Evolutionary conservation across 2,329 filamentous ascomycete genomes (phyloP).

Genomic region (Didymella lethalis): DNA sequence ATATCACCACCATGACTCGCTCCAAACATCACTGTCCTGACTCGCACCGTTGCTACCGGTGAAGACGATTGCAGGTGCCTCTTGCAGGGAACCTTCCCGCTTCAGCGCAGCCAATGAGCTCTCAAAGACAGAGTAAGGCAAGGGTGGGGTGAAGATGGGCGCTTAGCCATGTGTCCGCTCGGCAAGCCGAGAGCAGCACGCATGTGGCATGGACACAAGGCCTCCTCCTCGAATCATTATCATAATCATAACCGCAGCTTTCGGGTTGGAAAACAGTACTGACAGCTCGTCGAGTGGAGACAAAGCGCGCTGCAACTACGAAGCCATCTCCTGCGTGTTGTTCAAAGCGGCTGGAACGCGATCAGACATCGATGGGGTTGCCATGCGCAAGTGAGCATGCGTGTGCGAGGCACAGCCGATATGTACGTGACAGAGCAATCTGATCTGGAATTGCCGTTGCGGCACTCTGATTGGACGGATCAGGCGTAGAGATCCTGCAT

Average conservation of each 20-base stretch:
- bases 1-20: not conserved
- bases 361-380: not conserved
- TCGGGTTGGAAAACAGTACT: not conserved
- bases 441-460: not conserved
- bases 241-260: no score
- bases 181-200: not conserved
- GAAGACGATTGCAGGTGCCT: slow-evolving; percentile 21
- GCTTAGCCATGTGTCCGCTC: slow-evolving; percentile 21
- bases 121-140: slow-evolving; percentile 7
- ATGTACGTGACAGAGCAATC: not conserved
- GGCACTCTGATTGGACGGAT: not conserved
- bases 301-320: no score
- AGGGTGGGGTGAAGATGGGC: slow-evolving; percentile 23
- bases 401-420: not conserved
- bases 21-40: slow-evolving; percentile 1
- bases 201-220: not conserved
- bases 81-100: slow-evolving; percentile 39
- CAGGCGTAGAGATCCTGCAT: slow-evolving; percentile 6
- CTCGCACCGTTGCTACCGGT: slow-evolving; percentile 6
- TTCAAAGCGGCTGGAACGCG: not conserved
- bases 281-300: no score
- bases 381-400: not conserved
- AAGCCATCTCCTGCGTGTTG: not conserved
- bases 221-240: no score
- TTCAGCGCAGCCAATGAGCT: slow-evolving; percentile 31